These are phyloP conservation scores for Striga hermonthica DNA, from an alignment of 305 asterid species.

Conservation along the genomic window DNA sequence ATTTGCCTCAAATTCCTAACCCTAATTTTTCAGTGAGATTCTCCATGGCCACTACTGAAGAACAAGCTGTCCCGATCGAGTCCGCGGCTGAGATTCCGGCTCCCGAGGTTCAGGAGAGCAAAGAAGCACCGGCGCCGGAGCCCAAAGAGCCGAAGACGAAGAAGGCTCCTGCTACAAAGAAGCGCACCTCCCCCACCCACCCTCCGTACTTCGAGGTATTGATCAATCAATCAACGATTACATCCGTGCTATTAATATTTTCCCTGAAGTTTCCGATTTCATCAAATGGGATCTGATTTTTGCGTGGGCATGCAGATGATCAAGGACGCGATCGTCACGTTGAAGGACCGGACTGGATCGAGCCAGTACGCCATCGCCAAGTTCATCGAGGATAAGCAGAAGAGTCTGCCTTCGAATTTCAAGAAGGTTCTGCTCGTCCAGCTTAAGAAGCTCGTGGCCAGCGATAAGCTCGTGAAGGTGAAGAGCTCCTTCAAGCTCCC, in stretches of 20 bases:
- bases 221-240: background rate
- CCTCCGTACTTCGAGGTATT: conserved; percentile 88
- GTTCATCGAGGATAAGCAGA: conserved; percentile 71
- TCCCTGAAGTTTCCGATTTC: background rate
- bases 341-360: conserved; percentile 76
- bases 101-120: conserved; percentile 33
- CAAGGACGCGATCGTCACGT: conserved; percentile 60
- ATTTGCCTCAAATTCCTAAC: conserved; percentile 3
- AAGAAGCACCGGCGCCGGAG: conserved; percentile 29
- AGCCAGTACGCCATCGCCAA: conserved; percentile 81
- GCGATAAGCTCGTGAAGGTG: conserved; percentile 61
- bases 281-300: conserved; percentile 28
- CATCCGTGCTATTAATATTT: too few relatives aligned
- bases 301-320: conserved; percentile 53
- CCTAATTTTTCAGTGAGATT: conserved; percentile 19
- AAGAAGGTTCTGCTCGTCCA: conserved; percentile 68
- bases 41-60: conserved; percentile 49
- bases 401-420: conserved; percentile 62
- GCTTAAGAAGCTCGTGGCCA: conserved; percentile 65
- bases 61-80: conserved; percentile 38
- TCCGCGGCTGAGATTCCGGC: conserved; percentile 27
- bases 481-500: conserved; percentile 76
- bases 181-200: conserved; percentile 53
- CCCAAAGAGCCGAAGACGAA: conserved; percentile 37
- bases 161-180: conserved; percentile 51